Percentiles rank a stretch among this genome's conserved stretches.
Conservation (phyloP, 2,329 filamentous ascomycete genomes). For the Claviceps sp. region DNA sequence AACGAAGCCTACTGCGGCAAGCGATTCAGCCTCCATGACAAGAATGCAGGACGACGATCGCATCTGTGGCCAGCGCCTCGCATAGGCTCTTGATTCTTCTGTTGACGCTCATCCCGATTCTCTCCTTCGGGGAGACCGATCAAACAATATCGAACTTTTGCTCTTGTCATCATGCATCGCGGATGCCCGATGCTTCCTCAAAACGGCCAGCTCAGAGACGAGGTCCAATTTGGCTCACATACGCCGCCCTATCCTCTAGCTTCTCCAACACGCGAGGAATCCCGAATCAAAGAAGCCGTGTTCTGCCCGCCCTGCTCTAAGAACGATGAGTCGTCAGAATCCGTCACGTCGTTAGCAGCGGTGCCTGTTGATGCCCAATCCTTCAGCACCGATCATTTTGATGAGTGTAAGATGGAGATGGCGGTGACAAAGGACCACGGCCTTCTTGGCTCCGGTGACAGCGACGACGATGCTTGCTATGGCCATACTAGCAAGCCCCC, state of each 20-base stretch:
- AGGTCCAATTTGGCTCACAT: background rate
- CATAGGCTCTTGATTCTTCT: too few relatives aligned
- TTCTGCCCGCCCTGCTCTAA: background rate
- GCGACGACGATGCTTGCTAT: background rate
- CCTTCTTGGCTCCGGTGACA: background rate
- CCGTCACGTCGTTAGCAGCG: background rate
- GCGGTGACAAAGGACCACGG: background rate
- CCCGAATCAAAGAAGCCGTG: slow-evolving; percentile 1
- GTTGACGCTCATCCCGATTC: too few relatives aligned
- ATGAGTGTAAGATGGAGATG: background rate
- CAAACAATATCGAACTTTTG: background rate
- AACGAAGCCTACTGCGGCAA: too few relatives aligned
- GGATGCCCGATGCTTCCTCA: background rate
- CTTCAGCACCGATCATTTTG: background rate
- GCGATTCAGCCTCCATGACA: too few relatives aligned
- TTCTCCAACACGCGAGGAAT: background rate
- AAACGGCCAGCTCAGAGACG: slow-evolving; percentile 1
- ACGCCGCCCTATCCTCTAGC: background rate
- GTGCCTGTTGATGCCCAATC: slow-evolving; percentile 2
- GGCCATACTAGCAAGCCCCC: background rate
- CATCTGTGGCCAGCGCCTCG: too few relatives aligned
- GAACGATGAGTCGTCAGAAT: slow-evolving; percentile 3
- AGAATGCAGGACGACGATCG: too few relatives aligned
- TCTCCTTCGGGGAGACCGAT: too few relatives aligned
- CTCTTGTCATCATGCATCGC: slow-evolving; percentile 7